Percentiles rank a stretch among this genome's conserved stretches.
phyloP scores from a whole-genome alignment of 2,329 filamentous ascomycete genomes.

The Aspergillus cejpii region DNA sequence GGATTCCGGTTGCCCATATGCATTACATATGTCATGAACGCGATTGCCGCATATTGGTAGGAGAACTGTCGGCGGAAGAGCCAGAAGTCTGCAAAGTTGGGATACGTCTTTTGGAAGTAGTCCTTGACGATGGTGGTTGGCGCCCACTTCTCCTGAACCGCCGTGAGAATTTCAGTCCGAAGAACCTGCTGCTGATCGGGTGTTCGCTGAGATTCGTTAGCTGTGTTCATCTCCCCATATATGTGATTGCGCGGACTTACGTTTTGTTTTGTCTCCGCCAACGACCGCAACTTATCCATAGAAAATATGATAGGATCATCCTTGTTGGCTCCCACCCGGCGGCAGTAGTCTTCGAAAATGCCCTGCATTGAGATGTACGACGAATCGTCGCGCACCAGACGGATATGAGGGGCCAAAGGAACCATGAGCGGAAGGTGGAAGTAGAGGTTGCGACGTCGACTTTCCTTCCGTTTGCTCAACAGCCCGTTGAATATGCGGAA shows the following conservation, averaged over 20 bases:
- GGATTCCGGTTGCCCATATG: conserved; percentile 96
- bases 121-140: conserved; percentile 73
- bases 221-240: conserved; percentile 1
- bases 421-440: conserved; percentile 96
- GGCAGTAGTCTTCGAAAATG: conserved; percentile 93
- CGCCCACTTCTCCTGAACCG: conserved; percentile 91
- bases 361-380: conserved; percentile 92
- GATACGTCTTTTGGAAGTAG: conserved; percentile 83
- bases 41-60: conserved; percentile 88
- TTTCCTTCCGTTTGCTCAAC: conserved; percentile 88
- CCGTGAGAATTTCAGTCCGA: conserved; percentile 83
- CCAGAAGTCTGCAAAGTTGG: conserved; percentile 91
- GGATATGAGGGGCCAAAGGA: conserved; percentile 86
- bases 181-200: conserved; percentile 65
- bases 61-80: conserved; percentile 95
- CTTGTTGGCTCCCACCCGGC: conserved; percentile 78
- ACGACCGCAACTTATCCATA: conserved; percentile 81
- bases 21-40: conserved; percentile 98
- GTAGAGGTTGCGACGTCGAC: conserved; percentile 82
- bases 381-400: conserved; percentile 90
- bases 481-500: conserved; percentile 97
- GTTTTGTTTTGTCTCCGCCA: conserved; percentile 61
- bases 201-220: conserved; percentile 38
- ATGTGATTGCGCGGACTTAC: conserved; percentile 25
- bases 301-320: conserved; percentile 93